These are phyloP conservation scores for Diospyros lotus DNA, from an alignment of 148 eudicot species.

Conservation along the genomic window DNA sequence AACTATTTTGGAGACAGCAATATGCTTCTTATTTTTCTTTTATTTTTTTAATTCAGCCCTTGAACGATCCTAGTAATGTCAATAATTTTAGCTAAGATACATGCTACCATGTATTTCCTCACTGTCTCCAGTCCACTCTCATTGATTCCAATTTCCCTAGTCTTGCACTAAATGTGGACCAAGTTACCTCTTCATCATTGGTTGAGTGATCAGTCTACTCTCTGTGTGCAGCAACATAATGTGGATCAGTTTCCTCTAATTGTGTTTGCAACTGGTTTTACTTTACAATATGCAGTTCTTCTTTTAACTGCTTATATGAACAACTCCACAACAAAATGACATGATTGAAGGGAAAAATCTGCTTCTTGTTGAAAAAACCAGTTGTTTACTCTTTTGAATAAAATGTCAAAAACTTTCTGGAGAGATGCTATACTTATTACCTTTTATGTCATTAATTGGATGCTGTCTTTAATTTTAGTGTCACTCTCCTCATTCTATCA, in stretches of 20 bases:
- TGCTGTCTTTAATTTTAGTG: too few species aligned
- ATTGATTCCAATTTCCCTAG: not conserved
- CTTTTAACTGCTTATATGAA: not conserved
- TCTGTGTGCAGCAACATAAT: not conserved
- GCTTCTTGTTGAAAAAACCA: too few species aligned
- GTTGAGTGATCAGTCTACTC: not conserved
- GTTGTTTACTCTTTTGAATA: too few species aligned
- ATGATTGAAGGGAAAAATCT: too few species aligned
- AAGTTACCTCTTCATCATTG: conserved; percentile 1
- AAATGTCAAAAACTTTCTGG: too few species aligned
- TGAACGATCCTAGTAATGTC: not conserved
- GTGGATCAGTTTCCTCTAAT: conserved; percentile 3
- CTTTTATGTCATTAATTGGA: too few species aligned
- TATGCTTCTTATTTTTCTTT: not conserved
- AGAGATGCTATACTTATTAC: too few species aligned
- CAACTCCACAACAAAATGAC: too few species aligned
- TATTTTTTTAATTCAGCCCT: not conserved
- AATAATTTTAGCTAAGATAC: not conserved
- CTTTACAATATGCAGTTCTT: not conserved
- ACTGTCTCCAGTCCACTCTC: not conserved
- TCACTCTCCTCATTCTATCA: too few species aligned
- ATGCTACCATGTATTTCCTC: not conserved
- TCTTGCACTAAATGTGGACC: not conserved
- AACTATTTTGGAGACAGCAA: not conserved
- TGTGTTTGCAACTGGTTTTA: conserved; percentile 3